Conservation (phyloP, 257 asterid genomes). For the Solanum arcanum region DNA sequence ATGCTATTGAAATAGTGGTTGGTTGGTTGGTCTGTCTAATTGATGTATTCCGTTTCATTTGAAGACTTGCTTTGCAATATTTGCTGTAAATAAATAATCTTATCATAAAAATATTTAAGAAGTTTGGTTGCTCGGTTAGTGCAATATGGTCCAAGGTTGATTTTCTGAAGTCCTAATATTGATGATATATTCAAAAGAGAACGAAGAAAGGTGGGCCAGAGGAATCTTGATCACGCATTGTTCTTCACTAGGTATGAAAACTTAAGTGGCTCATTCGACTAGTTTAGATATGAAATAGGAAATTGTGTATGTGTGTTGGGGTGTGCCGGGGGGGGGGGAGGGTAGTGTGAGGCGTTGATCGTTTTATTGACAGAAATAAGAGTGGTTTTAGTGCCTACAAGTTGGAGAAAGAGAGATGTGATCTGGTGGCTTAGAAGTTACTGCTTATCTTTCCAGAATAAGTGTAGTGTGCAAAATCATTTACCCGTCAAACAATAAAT, state of each 20-base stretch:
- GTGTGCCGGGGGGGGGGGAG: not conserved
- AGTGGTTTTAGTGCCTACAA: not conserved
- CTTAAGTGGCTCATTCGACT: not conserved
- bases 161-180: not conserved
- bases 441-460: not conserved
- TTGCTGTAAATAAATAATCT: not conserved
- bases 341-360: not conserved
- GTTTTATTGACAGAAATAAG: not conserved
- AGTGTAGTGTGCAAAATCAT: not conserved
- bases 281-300: not conserved
- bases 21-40: not conserved
- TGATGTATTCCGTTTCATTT: not conserved
- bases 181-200: not conserved
- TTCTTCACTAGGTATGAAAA: not conserved
- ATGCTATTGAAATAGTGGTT: not conserved
- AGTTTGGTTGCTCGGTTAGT: not conserved
- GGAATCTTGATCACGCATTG: not conserved
- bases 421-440: not conserved
- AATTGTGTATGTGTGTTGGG: not conserved
- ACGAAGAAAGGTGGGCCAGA: not conserved
- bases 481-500: not conserved
- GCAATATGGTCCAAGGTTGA: not conserved
- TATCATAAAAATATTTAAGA: not conserved
- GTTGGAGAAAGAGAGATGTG: not conserved
- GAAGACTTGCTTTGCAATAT: not conserved